Conservation (phyloP, 306 rosid genomes). For the Abrus precatorius region DNA sequence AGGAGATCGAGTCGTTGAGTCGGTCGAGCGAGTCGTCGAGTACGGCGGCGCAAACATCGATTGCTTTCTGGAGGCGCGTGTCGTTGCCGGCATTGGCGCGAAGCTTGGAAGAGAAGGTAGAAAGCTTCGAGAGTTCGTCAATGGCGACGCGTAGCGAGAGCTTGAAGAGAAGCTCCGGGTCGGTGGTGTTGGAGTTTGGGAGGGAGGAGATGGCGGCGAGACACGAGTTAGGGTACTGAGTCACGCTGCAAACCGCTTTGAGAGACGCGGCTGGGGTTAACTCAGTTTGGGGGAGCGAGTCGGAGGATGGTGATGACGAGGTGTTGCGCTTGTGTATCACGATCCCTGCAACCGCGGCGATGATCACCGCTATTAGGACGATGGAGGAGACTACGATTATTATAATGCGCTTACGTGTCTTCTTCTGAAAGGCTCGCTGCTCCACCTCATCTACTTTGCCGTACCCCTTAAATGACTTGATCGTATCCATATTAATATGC, state of each 20-base stretch:
- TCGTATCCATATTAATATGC: constrained; percentile 61
- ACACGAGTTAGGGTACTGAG: constrained; percentile 84
- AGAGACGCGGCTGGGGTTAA: constrained; percentile 76
- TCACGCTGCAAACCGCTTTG: constrained; percentile 69
- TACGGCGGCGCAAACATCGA: constrained; percentile 57
- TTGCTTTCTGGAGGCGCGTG: constrained; percentile 36
- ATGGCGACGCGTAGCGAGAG: constrained; percentile 83
- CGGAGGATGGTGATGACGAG: constrained; percentile 51
- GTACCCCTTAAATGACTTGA: constrained; percentile 85
- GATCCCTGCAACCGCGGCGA: constrained; percentile 65
- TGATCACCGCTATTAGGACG: constrained; percentile 55
- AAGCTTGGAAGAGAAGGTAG: constrained; percentile 26
- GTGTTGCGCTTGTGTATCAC: constrained; percentile 61
- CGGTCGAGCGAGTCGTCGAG: constrained; percentile 69
- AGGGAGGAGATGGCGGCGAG: constrained; percentile 64
- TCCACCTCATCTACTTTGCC: constrained; percentile 85
- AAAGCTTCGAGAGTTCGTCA: constrained; percentile 63
- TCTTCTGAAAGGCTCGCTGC: constrained; percentile 63
- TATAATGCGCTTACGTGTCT: constrained; percentile 70
- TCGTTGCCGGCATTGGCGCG: constrained; percentile 41
- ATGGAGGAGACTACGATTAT: constrained; percentile 57
- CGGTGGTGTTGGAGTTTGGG: constrained; percentile 67
- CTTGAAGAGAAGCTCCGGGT: constrained; percentile 73
- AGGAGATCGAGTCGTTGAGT: constrained; percentile 70
- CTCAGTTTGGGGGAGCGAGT: constrained; percentile 48